These are phyloP conservation scores for Nemania sp. DNA, from an alignment of 2,329 filamentous ascomycete genomes.

Conservation along the genomic window DNA sequence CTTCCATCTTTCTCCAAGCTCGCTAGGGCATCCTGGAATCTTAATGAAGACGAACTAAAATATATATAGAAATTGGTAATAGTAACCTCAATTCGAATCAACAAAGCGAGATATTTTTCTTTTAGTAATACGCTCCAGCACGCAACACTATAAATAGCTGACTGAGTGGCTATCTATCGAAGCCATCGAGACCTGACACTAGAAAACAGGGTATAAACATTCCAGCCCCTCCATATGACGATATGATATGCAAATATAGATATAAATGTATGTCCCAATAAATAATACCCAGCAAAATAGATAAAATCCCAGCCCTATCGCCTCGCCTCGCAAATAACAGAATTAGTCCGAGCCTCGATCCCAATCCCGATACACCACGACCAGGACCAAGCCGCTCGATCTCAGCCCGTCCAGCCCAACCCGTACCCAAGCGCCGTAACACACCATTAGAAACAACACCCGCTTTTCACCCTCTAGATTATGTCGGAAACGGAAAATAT, in stretches of 20 bases:
- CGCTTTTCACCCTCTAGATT: background rate
- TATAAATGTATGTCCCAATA: background rate
- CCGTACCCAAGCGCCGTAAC: background rate
- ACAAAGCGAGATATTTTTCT: constrained; percentile 19
- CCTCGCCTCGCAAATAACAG: background rate
- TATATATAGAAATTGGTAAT: too few species aligned
- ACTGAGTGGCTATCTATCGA: background rate
- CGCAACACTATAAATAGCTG: background rate
- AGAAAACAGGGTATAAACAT: constrained; percentile 23
- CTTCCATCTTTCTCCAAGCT: too few species aligned
- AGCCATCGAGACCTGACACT: constrained; percentile 18
- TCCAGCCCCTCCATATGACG: constrained; percentile 8
- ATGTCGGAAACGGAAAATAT: too few species aligned
- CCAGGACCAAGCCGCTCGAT: background rate
- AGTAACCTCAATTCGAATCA: background rate
- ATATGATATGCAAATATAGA: constrained; percentile 5
- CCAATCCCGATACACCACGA: background rate
- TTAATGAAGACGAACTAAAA: too few species aligned
- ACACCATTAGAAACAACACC: background rate
- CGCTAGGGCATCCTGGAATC: too few species aligned
- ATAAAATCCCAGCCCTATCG: background rate
- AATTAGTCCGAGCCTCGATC: background rate
- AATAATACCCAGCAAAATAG: constrained; percentile 22
- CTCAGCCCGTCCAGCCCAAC: background rate
- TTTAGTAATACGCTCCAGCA: constrained; percentile 1